Conservation (phyloP, 2,329 filamentous ascomycete genomes). For the Alternaria alternata region DNA sequence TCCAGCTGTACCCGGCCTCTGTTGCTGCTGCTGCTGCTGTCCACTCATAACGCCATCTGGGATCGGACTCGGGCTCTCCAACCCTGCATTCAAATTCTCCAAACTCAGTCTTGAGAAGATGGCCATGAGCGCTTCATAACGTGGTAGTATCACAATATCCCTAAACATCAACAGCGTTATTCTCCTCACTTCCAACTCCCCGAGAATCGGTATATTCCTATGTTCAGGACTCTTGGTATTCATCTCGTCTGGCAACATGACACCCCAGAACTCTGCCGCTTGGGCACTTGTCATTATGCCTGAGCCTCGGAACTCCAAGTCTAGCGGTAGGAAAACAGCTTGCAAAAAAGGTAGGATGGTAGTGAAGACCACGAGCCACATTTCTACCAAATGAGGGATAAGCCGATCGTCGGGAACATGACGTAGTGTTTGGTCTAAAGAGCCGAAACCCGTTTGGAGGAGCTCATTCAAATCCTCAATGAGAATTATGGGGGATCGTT, state of each 20-base stretch:
- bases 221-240: constrained; percentile 55
- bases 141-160: constrained; percentile 85
- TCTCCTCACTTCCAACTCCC: constrained; percentile 81
- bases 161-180: constrained; percentile 88
- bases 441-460: constrained; percentile 81
- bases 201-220: constrained; percentile 55
- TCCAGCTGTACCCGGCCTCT: constrained; percentile 44
- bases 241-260: constrained; percentile 61
- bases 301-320: constrained; percentile 88
- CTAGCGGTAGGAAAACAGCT: constrained; percentile 90
- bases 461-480: constrained; percentile 80
- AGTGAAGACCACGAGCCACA: constrained; percentile 94
- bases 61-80: constrained; percentile 47
- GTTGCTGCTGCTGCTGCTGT: constrained; percentile 14
- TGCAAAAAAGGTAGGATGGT: constrained; percentile 92
- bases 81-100: constrained; percentile 68
- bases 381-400: constrained; percentile 88
- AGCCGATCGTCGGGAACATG: constrained; percentile 83
- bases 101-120: constrained; percentile 91
- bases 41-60: constrained; percentile 14
- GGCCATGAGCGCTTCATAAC: constrained; percentile 86
- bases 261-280: constrained; percentile 90
- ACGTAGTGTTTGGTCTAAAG: constrained; percentile 82
- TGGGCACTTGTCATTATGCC: constrained; percentile 83
- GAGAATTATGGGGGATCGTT: constrained; percentile 73